Evolutionary conservation across 2,329 filamentous ascomycete species (phyloP), one percentile per base, ranked within the genome.

Genomic region (Penicillium sp.): DNA sequence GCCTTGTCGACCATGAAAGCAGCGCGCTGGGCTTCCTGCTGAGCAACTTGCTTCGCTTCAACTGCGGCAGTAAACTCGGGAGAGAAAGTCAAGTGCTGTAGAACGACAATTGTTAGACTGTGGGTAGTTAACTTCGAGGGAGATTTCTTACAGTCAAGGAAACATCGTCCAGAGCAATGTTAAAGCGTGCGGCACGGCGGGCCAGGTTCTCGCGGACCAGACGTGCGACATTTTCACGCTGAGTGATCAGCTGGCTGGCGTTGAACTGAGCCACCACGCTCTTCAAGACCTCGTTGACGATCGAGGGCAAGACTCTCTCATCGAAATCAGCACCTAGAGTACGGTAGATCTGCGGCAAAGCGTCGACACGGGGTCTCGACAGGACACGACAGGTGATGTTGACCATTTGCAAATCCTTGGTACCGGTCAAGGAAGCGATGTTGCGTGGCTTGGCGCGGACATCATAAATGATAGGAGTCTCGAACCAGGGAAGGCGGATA

Each of bases 301-400:
- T 98, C 9, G 89, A 95, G 5, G 92, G 92, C 47, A 98, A 75
- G 28, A 98, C 88, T 44, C 92, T 77, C 78, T 98, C 92, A 59
- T 98, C 92, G 64, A 96, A 98, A 69, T 98, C 92, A 39, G 82
- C 82, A 37, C 92, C 92, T 23, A 98, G 77, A 1, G 92, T 98
- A 51, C 92, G 79, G 76, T 96, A 98, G 60, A 98, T 98, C 70
- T 95, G 87, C 12, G 92, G 92, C 28, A 98, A 79, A 20, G 89
- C 85, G 51, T 85, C 80, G 59, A 98, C 73, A 41, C 88, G 80
- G 39, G 92, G 92, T 56, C 88, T 77, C 42, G 90, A 95, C 36
- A 98, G 85, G 42, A 98, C 92, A 85, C 92, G 90, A 70, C 92
- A 98, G 61, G 90, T 98, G 65, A 98, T 96, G 78, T 98, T 98